Base-by-base conservation (phyloP, 768 basidiomycete genomes). In the Favolaschia claudopus region DNA sequence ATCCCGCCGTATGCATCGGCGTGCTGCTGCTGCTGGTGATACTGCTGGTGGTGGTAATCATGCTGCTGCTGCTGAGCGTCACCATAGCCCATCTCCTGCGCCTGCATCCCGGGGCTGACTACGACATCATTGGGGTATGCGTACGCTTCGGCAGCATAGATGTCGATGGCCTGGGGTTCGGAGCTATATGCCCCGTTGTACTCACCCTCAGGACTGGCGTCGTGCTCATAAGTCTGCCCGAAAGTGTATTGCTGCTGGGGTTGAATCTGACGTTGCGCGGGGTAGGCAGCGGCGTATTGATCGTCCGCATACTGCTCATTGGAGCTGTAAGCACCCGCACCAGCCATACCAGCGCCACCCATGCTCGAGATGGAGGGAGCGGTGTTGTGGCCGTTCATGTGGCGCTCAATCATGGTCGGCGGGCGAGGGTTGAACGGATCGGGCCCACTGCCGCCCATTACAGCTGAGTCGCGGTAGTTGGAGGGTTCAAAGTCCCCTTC, bases 71-170 rank as follows among this genome's bases (percentile, higher is more conserved):
- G n/a, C n/a, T n/a, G n/a, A n/a, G n/a, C n/a, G n/a, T n/a, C n/a
- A n/a, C n/a, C n/a, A n/a, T n/a, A n/a, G 39, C 58, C 58, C 54
- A 64, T 60, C n/a, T 64, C 55, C 55, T 60, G 55, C 38, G 65
- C 62, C 8, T 67, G 72, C 73, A 58, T 76, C 66, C 49, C 74
- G 64, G 24, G 68, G 76, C 55, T 78, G 72, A 60, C 75, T 72
- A 57, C 58, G 22, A 69, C 62, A 7, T 74, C 64, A 22, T 67
- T 76, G 50, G 79, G 80, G 19, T 76, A 76, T 3, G 77, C 77
- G 63, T 81, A 82, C 0, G 76, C 77, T 50, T 82, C 79, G 17
- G 76, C 67, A 51, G 81, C 77, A 63, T 79, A 81, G 15, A 72
- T 57, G 4, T 58, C 63, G 62, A 80, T 78, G 7, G 60, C 58